Evolutionary conservation across 805 yeast species (phyloP), one percentile per base, ranked within the genome.

Genomic region (Metschnikowia sp.): DNA sequence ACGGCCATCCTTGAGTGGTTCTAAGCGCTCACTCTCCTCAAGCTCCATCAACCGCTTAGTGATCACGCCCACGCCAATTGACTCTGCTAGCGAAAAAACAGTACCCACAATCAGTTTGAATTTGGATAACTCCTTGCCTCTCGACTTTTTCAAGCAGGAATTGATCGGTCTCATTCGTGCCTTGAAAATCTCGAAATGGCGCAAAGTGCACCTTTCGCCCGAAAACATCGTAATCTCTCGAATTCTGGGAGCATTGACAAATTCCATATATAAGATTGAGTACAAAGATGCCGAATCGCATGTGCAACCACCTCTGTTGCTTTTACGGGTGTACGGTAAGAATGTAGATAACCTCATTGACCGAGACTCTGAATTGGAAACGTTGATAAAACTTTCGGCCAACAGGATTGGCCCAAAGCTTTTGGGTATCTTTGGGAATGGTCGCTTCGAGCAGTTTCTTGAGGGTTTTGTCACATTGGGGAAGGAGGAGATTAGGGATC

Each of bases 161-260:
- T 71, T 92, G 36, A 62, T 89, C 31, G 77, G 83, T 2, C 72
- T 88, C 33, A 63, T 84, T 32, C 83, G 84, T 54, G 72, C 76
- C 8, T 68, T 94, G 48, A 75, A 76, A 46, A 81, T 94, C 37
- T 78, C 88, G 32, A 84, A 86, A 64, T 94, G 99, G 99, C 80
- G 83, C 57, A 74, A 74, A 51, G 76, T 83, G 30, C 70, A 54
- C 44, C 75, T 72, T 51, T 61, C 63, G 3, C 58, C 59, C 53
- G 56, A 70, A 8, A 65, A 70, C 34, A 64, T 92, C 35, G 72
- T 66, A 19, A 64, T 91, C 18, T 73, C 68, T 36, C 77, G 96
- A 54, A 88, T 94, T 42, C 80, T 88, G 33, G 98, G 99, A 18
- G 99, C 99, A 0, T 76, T 94, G 63, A 94, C 98, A 18, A 94